Conservation (phyloP, 495 filamentous ascomycete genomes). For the Neurospora sp. region DNA sequence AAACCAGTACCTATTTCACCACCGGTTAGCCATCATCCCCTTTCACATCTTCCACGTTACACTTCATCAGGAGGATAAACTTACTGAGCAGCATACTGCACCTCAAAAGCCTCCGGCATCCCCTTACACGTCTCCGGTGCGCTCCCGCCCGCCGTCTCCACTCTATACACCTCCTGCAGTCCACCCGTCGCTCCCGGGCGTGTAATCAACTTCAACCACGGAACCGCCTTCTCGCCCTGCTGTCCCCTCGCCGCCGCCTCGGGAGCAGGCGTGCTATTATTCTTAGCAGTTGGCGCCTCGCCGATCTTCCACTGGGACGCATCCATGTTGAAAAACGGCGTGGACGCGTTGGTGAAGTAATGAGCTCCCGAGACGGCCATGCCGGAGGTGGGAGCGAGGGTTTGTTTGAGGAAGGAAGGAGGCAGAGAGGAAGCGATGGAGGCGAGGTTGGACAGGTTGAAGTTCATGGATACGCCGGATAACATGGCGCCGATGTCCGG, state of each 20-base stretch:
- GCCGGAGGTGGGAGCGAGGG: constrained; percentile 40
- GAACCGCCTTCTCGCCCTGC: constrained; percentile 47
- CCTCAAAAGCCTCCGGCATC: constrained; percentile 48
- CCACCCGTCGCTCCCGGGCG: constrained; percentile 43
- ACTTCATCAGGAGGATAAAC: constrained; percentile 19
- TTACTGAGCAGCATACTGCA: constrained; percentile 80
- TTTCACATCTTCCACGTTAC: no score
- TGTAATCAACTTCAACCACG: constrained; percentile 57
- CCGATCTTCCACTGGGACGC: constrained; percentile 39
- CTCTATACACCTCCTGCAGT: constrained; percentile 70
- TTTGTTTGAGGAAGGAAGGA: background rate
- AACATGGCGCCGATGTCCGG: constrained; percentile 51
- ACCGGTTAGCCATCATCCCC: constrained; percentile 1
- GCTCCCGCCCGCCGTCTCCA: constrained; percentile 77
- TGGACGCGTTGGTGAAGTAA: constrained; percentile 56
- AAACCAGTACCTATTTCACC: constrained; percentile 30
- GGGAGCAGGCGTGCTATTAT: constrained; percentile 46
- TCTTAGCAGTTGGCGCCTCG: constrained; percentile 52
- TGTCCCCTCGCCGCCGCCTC: constrained; percentile 41
- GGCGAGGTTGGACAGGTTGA: constrained; percentile 30
- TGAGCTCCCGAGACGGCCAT: constrained; percentile 64
- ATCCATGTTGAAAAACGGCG: constrained; percentile 72
- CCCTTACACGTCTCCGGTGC: constrained; percentile 66
- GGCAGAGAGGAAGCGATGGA: constrained; percentile 12
- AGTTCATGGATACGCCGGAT: constrained; percentile 43